A percentile compares a stretch with the other conserved stretches of the same genome.
phyloP scores from a whole-genome alignment of 345 rosid species.

The Gossypium turneri region DNA sequence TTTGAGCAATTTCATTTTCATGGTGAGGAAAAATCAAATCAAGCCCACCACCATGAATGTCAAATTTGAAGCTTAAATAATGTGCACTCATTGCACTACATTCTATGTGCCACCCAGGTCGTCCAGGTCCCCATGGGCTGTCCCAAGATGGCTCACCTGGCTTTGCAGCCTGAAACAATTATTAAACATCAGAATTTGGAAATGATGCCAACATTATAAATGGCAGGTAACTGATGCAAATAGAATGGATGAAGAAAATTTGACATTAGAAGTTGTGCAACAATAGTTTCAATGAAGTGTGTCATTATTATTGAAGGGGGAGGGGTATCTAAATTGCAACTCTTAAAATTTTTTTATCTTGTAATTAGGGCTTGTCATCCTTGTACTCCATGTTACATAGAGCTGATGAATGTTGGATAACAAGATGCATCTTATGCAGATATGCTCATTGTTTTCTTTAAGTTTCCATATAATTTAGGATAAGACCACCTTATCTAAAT shows the following conservation, averaged over 20 bases:
- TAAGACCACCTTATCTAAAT: not conserved
- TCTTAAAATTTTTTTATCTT: not conserved
- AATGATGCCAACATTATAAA: not conserved
- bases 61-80: conserved; percentile 62
- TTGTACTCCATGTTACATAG: not conserved
- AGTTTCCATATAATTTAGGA: no score
- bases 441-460: no score
- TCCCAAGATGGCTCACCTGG: conserved; percentile 88
- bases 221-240: not conserved
- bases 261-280: not conserved
- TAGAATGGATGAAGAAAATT: not conserved
- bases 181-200: conserved; percentile 3
- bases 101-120: conserved; percentile 99
- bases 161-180: conserved; percentile 69
- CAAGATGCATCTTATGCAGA: not conserved
- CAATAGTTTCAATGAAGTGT: not conserved
- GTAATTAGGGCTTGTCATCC: not conserved
- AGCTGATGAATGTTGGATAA: not conserved
- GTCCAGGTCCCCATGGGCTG: conserved; percentile 88
- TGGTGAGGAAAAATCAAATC: conserved; percentile 80
- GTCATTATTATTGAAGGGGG: not conserved
- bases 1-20: conserved; percentile 91
- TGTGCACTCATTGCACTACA: conserved; percentile 97
- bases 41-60: conserved; percentile 84
- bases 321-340: not conserved